phyloP scores from a whole-genome alignment of 805 yeast genomes.

The Wickerhamiella vanderwaltii region DNA sequence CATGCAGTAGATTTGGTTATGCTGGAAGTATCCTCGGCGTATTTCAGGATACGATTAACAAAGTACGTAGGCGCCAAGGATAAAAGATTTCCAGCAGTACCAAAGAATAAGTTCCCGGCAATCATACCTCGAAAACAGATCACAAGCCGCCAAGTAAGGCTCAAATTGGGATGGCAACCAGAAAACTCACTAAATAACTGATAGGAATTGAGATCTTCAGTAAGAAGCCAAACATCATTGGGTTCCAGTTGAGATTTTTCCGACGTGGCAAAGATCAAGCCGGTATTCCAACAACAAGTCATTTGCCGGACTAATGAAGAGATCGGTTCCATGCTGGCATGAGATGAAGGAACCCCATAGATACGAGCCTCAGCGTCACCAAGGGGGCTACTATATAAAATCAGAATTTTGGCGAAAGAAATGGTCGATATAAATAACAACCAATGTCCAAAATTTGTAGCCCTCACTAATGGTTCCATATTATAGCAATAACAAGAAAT shows the following conservation, averaged over 20 bases:
- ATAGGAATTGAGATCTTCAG: slow-evolving; percentile 68
- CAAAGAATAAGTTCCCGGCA: slow-evolving; percentile 58
- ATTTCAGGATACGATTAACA: slow-evolving; percentile 68
- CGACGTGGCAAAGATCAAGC: slow-evolving; percentile 57
- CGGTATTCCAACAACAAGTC: slow-evolving; percentile 67
- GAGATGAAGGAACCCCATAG: slow-evolving; percentile 33
- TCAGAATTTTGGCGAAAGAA: slow-evolving; percentile 33
- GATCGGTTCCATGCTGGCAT: slow-evolving; percentile 66
- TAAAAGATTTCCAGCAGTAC: slow-evolving; percentile 51
- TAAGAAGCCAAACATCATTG: slow-evolving; percentile 74
- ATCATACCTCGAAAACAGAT: slow-evolving; percentile 51
- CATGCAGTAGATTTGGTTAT: slow-evolving; percentile 47
- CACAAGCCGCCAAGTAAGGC: slow-evolving; percentile 51
- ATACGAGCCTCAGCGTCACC: slow-evolving; percentile 52
- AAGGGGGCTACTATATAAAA: slow-evolving; percentile 46
- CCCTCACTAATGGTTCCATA: neutral
- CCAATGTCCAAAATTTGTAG: neutral
- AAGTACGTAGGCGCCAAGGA: slow-evolving; percentile 70
- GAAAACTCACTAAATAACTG: slow-evolving; percentile 48
- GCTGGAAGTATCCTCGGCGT: slow-evolving; percentile 57
- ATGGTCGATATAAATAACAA: slow-evolving; percentile 26
- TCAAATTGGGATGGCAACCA: slow-evolving; percentile 26
- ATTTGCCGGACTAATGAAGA: slow-evolving; percentile 49
- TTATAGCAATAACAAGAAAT: slow-evolving; percentile 1
- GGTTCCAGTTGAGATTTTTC: slow-evolving; percentile 36